Percentiles rank a stretch among this genome's conserved stretches.
Evolutionary conservation across 345 rosid species (phyloP).

Genomic region (Chamaenerion angustifolium): DNA sequence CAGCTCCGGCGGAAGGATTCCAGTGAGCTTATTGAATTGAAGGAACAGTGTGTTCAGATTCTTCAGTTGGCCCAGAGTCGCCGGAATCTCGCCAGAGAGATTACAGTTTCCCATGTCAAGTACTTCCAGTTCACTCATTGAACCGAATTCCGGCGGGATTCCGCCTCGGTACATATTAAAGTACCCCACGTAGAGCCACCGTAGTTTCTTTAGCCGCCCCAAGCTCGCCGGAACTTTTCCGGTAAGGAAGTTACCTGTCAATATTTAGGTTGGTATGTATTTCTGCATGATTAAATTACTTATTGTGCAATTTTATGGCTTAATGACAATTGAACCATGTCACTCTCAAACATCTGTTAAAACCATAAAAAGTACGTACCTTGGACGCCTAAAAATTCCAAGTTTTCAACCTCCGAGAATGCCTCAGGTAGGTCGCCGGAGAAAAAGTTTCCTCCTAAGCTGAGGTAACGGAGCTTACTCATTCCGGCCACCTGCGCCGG

Average conservation of each 20-base stretch:
- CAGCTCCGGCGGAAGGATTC: conserved; percentile 55
- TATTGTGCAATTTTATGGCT: too few relatives aligned
- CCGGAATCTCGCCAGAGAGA: conserved; percentile 65
- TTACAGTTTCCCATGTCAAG: conserved; percentile 61
- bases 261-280: not conserved
- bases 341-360: too few relatives aligned
- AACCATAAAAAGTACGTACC: conserved; percentile 14
- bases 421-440: conserved; percentile 56
- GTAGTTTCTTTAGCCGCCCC: conserved; percentile 43
- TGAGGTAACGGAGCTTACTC: conserved; percentile 41
- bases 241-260: conserved; percentile 19
- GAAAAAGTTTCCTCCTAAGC: conserved; percentile 69
- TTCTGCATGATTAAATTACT: too few relatives aligned
- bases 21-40: conserved; percentile 56
- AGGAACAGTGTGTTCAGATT: conserved; percentile 54
- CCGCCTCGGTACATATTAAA: conserved; percentile 41
- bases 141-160: conserved; percentile 66
- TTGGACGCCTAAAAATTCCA: conserved; percentile 56
- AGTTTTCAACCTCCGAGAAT: conserved; percentile 47
- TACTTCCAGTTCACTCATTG: conserved; percentile 27
- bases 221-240: conserved; percentile 49
- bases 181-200: conserved; percentile 45
- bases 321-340: too few relatives aligned
- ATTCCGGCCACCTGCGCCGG: conserved; percentile 37
- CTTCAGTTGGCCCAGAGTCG: conserved; percentile 39